A percentile compares a stretch with the other conserved stretches of the same genome.
Conservation (phyloP, 2,329 filamentous ascomycete species). For the Penicillium hordei region DNA sequence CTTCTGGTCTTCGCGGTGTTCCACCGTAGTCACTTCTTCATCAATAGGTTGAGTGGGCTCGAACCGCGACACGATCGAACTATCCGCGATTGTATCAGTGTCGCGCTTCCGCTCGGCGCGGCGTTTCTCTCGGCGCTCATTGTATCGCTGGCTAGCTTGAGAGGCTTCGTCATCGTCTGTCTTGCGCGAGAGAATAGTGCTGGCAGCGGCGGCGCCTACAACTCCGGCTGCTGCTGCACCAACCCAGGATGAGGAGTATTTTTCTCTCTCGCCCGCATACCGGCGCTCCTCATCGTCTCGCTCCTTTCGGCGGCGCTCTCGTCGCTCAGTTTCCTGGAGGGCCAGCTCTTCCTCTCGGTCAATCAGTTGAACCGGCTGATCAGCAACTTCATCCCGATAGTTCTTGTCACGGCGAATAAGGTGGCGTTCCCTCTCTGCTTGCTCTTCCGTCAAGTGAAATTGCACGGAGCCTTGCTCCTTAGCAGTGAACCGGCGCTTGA, state of each 20-base stretch:
- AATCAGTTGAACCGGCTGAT: constrained; percentile 29
- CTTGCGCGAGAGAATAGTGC: constrained; percentile 41
- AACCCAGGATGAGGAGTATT: constrained; percentile 32
- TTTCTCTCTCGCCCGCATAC: constrained; percentile 28
- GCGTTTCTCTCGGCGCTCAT: constrained; percentile 40
- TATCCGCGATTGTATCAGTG: constrained; percentile 23
- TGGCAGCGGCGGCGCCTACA: constrained; percentile 50
- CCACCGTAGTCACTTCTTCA: constrained; percentile 16
- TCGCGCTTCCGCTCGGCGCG: constrained; percentile 41
- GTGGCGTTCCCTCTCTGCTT: constrained; percentile 50
- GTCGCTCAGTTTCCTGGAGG: constrained; percentile 19
- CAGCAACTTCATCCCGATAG: constrained; percentile 22
- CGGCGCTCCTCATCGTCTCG: constrained; percentile 22
- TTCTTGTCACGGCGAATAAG: constrained; percentile 28
- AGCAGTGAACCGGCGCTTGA: constrained; percentile 35
- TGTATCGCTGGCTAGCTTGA: constrained; percentile 35
- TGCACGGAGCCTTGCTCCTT: constrained; percentile 52
- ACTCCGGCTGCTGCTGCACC: constrained; percentile 51
- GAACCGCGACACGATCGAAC: constrained; percentile 27
- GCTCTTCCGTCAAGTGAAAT: constrained; percentile 59
- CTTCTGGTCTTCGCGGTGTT: constrained; percentile 21
- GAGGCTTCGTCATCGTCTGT: constrained; percentile 30
- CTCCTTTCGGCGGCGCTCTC: constrained; percentile 21
- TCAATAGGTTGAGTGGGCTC: constrained; percentile 20
- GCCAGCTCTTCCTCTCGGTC: constrained; percentile 30